Conservation (phyloP, 1,284 basidiomycete genomes). For the Schizophyllum commune region DNA sequence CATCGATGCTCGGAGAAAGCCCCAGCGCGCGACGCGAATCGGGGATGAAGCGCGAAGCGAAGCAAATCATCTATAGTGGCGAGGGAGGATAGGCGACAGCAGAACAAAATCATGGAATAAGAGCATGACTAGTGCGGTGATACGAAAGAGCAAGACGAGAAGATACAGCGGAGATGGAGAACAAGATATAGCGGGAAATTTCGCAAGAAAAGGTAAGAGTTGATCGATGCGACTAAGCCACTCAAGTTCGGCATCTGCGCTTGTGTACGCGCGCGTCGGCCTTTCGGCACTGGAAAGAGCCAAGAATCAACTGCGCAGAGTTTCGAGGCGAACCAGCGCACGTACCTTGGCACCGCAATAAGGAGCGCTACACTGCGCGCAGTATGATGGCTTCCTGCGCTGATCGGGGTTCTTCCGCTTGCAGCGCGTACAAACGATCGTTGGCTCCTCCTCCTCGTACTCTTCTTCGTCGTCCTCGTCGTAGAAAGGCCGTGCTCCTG, state of each 20-base stretch:
- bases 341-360: background rate
- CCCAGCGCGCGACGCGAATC: too few species aligned
- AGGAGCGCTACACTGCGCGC: background rate
- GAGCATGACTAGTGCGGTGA: background rate
- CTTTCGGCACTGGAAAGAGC: background rate
- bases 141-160: background rate
- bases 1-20: too few species aligned
- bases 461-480: background rate
- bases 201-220: too few species aligned
- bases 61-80: too few species aligned
- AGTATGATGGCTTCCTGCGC: background rate
- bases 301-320: background rate
- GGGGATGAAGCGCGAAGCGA: too few species aligned
- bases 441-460: background rate
- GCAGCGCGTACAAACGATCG: background rate
- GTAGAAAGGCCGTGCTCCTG: too few species aligned
- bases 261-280: background rate
- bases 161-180: background rate
- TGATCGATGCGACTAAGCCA: too few species aligned
- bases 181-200: too few species aligned
- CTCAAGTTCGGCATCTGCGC: background rate
- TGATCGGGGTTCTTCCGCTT: background rate
- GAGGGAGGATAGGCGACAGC: too few species aligned
- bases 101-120: too few species aligned
- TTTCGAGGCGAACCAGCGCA: background rate